Base-by-base conservation (phyloP, 805 yeast genomes). In the Kregervanrija delftensis region DNA sequence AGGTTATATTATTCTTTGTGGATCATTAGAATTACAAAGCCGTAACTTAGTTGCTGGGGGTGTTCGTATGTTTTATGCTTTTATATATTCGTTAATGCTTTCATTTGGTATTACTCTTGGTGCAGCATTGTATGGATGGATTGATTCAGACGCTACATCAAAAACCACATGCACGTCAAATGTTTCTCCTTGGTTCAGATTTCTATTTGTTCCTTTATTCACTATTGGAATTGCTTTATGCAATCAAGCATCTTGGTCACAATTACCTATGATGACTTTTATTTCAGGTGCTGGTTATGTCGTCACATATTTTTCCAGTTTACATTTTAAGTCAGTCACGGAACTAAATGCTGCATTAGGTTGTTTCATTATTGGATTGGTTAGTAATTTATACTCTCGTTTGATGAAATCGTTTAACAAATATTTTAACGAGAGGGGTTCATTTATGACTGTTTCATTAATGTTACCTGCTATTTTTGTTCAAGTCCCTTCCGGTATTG, bases 381-480 rank as follows among this genome's bases (percentile, higher is more conserved):
- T 87, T 58, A 96, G 96, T 37, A 91, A 91, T 58, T 66, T 87
- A 42, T 91, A 91, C 63, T 86, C 96, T 0, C 77, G 98, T 58
- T 59, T 90, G 10, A 83, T 90, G 56, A 86, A 83, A 59, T 96
- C 96, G 2, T 44, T 59, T 35, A 55, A 53, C 40, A 53, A 53
- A 40, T 49, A 49, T n/a, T 50, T 60, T 12, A 48, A 52, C 10
- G 35, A 47, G 4, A 52, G 52, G 30, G 57, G 63, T 2, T 49
- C 65, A 6, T 57, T 59, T 30, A 77, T 91, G 68, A 96, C 98
- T 0, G 95, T 90, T 22, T 83, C 95, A 17, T 93, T 96, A 6
- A 91, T 91, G 96, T 65, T 91, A 44, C 98, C 98, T 0, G 98
- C 91, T 0, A 87, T 91, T 39, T 90, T 91, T 58, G 95, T 88